phyloP scores from a whole-genome alignment of 2,329 filamentous ascomycete genomes.

The Trichoderma koningii region DNA sequence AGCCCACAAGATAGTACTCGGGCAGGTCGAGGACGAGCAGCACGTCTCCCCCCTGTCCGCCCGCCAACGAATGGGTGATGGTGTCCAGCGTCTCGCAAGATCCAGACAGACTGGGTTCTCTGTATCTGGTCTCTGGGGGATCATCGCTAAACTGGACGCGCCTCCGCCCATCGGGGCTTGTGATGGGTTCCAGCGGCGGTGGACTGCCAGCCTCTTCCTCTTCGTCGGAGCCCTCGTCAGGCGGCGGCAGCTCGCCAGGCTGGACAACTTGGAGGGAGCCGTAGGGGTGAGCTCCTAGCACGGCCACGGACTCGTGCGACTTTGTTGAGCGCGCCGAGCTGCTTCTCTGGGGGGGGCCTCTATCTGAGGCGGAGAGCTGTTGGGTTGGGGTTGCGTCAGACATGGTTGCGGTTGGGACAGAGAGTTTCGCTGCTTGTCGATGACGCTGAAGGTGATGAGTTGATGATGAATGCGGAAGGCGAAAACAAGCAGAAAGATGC shows the following conservation, averaged over 20 bases:
- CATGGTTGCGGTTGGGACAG: background rate
- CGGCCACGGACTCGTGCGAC: slow-evolving; percentile 44
- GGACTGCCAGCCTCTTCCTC: slow-evolving; percentile 34
- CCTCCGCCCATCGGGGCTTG: background rate
- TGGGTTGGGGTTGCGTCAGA: background rate
- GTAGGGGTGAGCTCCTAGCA: slow-evolving; percentile 45
- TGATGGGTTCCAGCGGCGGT: slow-evolving; percentile 38
- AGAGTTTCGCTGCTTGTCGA: too few relatives aligned
- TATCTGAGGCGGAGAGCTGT: slow-evolving; percentile 10
- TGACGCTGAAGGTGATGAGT: too few relatives aligned
- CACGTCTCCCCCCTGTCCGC: slow-evolving; percentile 48
- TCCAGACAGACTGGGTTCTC: background rate
- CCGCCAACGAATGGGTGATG: slow-evolving; percentile 35
- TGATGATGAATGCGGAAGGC: too few relatives aligned
- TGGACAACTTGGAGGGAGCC: slow-evolving; percentile 48
- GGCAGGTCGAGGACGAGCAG: slow-evolving; percentile 57
- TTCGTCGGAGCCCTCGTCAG: background rate
- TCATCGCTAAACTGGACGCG: slow-evolving; percentile 14
- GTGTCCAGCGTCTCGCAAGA: slow-evolving; percentile 19
- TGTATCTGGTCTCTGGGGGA: background rate
- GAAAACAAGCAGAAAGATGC: too few relatives aligned
- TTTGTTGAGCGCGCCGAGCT: slow-evolving; percentile 38
- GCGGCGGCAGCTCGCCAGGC: slow-evolving; percentile 26
- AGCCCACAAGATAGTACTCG: slow-evolving; percentile 54
- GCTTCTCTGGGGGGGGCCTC: slow-evolving; percentile 41